Evolutionary conservation across 225 moss, liverwort and hornwort species (phyloP).

Genomic region (Neckera pumila): DNA sequence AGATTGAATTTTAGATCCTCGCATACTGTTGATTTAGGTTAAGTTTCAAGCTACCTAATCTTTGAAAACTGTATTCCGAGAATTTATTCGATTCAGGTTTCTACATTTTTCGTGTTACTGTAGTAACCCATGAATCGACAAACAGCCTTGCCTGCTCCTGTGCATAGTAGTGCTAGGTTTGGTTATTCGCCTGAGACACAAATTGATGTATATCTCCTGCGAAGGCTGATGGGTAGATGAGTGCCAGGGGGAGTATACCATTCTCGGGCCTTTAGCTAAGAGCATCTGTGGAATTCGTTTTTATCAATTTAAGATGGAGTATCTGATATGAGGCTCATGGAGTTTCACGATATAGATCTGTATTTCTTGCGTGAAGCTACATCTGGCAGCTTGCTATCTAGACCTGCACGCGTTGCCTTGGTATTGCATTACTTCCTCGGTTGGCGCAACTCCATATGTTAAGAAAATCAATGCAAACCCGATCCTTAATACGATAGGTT

Average conservation of each 20-base stretch:
- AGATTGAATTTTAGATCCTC: neutral
- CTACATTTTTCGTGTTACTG: neutral
- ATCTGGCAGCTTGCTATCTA: neutral
- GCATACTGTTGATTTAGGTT: no score
- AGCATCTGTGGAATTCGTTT: neutral
- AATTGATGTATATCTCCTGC: neutral
- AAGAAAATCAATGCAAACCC: neutral
- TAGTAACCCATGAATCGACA: neutral
- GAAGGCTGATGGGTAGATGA: neutral
- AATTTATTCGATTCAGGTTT: neutral
- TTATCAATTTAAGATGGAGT: no score
- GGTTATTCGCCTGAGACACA: neutral
- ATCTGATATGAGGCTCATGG: neutral
- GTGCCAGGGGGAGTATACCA: neutral
- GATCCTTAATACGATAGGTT: neutral
- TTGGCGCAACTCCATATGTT: neutral
- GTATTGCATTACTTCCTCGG: neutral
- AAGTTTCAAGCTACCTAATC: neutral
- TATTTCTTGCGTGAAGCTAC: neutral
- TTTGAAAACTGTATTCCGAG: neutral
- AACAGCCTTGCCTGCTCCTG: neutral
- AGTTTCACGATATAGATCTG: neutral
- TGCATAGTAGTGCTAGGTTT: neutral
- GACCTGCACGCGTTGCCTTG: neutral
- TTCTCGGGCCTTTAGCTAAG: neutral